A percentile compares a stretch with the other conserved stretches of the same genome.
These are phyloP conservation scores for Polytrichum commune DNA, from an alignment of 225 moss, liverwort and hornwort genomes.

Conservation along the genomic window DNA sequence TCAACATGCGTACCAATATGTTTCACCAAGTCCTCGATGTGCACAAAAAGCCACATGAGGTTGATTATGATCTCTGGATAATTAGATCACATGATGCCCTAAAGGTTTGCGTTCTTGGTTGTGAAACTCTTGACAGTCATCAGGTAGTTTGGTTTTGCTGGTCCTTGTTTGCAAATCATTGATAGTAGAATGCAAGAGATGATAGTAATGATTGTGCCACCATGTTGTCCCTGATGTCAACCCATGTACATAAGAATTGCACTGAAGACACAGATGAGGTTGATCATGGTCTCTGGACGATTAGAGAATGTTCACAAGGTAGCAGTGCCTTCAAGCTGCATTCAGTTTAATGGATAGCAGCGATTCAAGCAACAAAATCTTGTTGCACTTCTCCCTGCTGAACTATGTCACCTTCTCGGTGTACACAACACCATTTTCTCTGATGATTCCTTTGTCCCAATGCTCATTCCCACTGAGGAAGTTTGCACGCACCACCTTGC, in stretches of 20 bases:
- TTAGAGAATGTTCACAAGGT: neutral
- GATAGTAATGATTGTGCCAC: neutral
- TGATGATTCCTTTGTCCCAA: constrained; percentile 47
- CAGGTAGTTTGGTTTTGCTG: neutral
- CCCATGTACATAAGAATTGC: neutral
- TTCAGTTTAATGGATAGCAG: neutral
- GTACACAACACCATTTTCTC: constrained; percentile 22
- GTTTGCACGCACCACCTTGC: constrained; percentile 61
- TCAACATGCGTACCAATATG: too few species aligned
- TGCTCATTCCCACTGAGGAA: constrained; percentile 62
- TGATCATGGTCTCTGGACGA: neutral
- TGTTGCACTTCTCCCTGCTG: neutral
- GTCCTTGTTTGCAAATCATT: neutral
- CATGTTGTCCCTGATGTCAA: neutral
- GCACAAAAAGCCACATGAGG: too few species aligned
- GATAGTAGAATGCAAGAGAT: neutral
- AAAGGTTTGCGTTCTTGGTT: neutral
- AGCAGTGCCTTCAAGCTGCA: constrained; percentile 1
- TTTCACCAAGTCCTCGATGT: too few species aligned
- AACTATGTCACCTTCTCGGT: neutral
- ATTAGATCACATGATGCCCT: neutral
- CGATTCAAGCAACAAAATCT: neutral
- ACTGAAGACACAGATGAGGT: neutral
- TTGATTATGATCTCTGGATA: neutral
- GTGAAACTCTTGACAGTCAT: neutral